Percentiles rank a stretch among this genome's conserved stretches.
Evolutionary conservation across 164 flowering plant species (phyloP).

Genomic region (Stephania yunnanensis): DNA sequence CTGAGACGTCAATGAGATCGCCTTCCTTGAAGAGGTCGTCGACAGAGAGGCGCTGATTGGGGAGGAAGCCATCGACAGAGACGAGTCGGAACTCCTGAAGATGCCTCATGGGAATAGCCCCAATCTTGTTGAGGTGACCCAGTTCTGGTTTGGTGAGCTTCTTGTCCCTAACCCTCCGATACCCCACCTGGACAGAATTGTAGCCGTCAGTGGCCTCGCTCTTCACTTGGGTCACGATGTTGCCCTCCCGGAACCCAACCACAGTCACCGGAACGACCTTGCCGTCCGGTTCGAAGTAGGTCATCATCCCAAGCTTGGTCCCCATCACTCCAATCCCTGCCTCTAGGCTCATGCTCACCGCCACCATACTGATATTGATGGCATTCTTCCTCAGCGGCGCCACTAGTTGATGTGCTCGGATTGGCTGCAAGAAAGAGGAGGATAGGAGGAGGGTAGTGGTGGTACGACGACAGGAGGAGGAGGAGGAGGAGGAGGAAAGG

Average conservation of each 20-base stretch:
- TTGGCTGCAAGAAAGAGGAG: not conserved
- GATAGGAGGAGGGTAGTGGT: not conserved
- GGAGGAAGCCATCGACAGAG: conserved; percentile 58
- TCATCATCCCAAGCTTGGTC: conserved; percentile 97
- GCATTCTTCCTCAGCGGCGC: too few species aligned
- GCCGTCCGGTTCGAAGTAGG: conserved; percentile 64
- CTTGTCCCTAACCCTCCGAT: conserved; percentile 71
- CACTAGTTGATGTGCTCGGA: not conserved
- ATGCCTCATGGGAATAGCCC: conserved; percentile 77
- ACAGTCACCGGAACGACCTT: conserved; percentile 87
- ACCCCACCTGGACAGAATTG: conserved; percentile 86
- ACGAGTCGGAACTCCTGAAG: conserved; percentile 86
- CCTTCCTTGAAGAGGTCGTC: conserved; percentile 84
- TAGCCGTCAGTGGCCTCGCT: conserved; percentile 83
- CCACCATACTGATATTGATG: not conserved
- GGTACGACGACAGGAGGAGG: not conserved
- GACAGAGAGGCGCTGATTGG: conserved; percentile 53
- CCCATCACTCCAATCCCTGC: conserved; percentile 97
- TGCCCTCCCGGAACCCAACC: conserved; percentile 87
- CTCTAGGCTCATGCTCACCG: conserved; percentile 46
- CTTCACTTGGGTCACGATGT: conserved; percentile 93
- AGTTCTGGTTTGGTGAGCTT: conserved; percentile 86
- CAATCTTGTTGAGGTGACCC: conserved; percentile 80
- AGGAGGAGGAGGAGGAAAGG: not conserved
- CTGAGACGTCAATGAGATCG: conserved; percentile 89